These are phyloP conservation scores for Arthrobotrys sinensis DNA, from an alignment of 2,329 filamentous ascomycete genomes.

Conservation along the genomic window DNA sequence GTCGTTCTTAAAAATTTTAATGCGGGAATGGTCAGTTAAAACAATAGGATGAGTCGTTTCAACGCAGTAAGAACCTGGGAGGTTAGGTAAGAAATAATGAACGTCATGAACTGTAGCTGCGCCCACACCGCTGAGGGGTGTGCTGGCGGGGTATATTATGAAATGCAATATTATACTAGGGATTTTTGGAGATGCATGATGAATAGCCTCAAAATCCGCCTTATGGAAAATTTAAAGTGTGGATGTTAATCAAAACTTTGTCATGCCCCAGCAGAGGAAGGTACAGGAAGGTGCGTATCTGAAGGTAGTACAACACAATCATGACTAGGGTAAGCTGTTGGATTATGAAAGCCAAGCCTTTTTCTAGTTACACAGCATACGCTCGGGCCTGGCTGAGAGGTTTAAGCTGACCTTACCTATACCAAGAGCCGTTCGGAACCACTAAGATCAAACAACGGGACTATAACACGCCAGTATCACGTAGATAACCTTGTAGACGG, in stretches of 20 bases:
- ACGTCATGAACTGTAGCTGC: not conserved
- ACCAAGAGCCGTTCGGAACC: conserved; percentile 20
- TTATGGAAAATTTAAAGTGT: not conserved
- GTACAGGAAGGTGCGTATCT: not conserved
- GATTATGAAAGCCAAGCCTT: conserved; percentile 15
- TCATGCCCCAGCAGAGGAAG: not conserved
- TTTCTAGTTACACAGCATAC: conserved; percentile 11
- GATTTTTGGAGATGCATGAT: not conserved
- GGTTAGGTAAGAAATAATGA: conserved; percentile 40
- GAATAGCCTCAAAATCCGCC: conserved; percentile 1
- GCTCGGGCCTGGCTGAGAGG: conserved; percentile 7
- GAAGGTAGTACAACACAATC: conserved; percentile 12
- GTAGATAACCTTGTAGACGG: conserved; percentile 7
- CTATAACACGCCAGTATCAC: conserved; percentile 29
- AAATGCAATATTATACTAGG: not conserved
- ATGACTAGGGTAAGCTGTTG: not conserved
- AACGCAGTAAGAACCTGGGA: conserved; percentile 43
- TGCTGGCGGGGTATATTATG: not conserved
- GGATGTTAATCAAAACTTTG: conserved; percentile 5
- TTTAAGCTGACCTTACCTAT: conserved; percentile 12
- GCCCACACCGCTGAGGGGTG: not conserved
- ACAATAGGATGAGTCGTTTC: conserved; percentile 40
- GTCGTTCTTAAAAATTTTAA: conserved; percentile 34
- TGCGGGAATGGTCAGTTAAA: conserved; percentile 46
- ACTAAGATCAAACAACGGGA: conserved; percentile 18